Conservation (phyloP, 2,329 filamentous ascomycete genomes). For the Harringtonia lauricola region DNA sequence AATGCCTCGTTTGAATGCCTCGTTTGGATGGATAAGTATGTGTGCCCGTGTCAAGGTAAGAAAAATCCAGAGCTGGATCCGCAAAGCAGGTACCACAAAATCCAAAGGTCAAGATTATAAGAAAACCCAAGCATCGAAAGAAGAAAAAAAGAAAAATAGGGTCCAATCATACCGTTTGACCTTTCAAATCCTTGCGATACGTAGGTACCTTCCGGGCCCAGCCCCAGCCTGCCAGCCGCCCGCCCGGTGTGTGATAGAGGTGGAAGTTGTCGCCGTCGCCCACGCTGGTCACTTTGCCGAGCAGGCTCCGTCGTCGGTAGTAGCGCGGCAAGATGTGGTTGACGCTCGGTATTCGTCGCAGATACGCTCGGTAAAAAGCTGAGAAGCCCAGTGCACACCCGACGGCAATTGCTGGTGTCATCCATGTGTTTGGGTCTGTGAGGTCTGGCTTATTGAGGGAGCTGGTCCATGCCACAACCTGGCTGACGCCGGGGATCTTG, state of each 20-base stretch:
- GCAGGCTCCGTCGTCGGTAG: conserved; percentile 65
- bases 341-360: conserved; percentile 74
- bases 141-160: background rate
- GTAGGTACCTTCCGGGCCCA: conserved; percentile 70
- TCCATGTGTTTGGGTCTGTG: conserved; percentile 40
- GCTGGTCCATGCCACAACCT: conserved; percentile 23
- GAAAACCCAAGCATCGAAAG: background rate
- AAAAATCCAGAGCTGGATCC: background rate
- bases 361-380: conserved; percentile 60
- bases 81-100: background rate
- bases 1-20: too few relatives aligned
- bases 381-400: conserved; percentile 41
- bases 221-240: conserved; percentile 79
- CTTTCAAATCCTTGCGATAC: conserved; percentile 56
- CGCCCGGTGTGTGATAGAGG: conserved; percentile 90
- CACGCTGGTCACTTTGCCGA: conserved; percentile 83
- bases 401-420: conserved; percentile 42
- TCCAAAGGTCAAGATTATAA: background rate
- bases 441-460: conserved; percentile 37
- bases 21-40: too few relatives aligned
- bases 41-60: too few relatives aligned
- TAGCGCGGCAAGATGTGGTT: conserved; percentile 62
- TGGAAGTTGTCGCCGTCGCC: conserved; percentile 96
- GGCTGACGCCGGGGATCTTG: background rate
- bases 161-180: conserved; percentile 55